A percentile compares a stretch with the other conserved stretches of the same genome.
These are phyloP conservation scores for Globisporangium takayamanum DNA, from an alignment of 352 stramenopile genomes.

Conservation along the genomic window DNA sequence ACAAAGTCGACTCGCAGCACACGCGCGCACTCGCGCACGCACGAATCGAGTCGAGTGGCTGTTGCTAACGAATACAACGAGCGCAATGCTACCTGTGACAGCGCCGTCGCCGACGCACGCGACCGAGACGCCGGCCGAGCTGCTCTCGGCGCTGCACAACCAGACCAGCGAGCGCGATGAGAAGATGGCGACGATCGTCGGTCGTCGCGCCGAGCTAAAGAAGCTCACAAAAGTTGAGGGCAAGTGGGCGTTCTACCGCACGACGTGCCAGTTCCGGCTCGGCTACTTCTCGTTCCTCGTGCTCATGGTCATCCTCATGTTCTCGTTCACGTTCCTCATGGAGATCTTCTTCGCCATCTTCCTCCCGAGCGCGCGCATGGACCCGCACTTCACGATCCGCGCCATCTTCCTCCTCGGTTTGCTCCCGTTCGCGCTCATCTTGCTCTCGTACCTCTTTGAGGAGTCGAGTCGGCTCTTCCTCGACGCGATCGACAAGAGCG, in stretches of 20 bases:
- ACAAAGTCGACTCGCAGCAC: not conserved
- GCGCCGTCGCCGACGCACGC: constrained; percentile 4
- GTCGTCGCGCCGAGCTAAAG: constrained; percentile 57
- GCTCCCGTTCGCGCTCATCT: constrained; percentile 71
- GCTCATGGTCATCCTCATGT: constrained; percentile 88
- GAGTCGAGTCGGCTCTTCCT: constrained; percentile 76
- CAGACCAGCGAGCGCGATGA: constrained; percentile 33
- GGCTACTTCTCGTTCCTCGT: constrained; percentile 87
- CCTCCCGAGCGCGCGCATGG: constrained; percentile 62
- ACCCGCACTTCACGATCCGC: constrained; percentile 67
- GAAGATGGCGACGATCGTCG: constrained; percentile 52
- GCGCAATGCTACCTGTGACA: constrained; percentile 5
- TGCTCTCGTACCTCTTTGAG: constrained; percentile 86
- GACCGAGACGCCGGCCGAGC: constrained; percentile 10
- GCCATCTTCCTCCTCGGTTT: constrained; percentile 59
- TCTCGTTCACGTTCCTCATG: constrained; percentile 86
- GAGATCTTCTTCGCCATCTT: constrained; percentile 90
- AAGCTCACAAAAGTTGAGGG: constrained; percentile 53
- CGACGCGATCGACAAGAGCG: constrained; percentile 81
- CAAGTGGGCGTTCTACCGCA: constrained; percentile 74
- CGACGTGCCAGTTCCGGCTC: constrained; percentile 78
- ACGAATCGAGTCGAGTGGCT: not conserved
- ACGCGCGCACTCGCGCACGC: not conserved
- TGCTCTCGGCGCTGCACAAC: constrained; percentile 15
- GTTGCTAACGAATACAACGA: no score